phyloP scores from a whole-genome alignment of 192 early-diverging fungal species.

The Coemansia sp. region DNA sequence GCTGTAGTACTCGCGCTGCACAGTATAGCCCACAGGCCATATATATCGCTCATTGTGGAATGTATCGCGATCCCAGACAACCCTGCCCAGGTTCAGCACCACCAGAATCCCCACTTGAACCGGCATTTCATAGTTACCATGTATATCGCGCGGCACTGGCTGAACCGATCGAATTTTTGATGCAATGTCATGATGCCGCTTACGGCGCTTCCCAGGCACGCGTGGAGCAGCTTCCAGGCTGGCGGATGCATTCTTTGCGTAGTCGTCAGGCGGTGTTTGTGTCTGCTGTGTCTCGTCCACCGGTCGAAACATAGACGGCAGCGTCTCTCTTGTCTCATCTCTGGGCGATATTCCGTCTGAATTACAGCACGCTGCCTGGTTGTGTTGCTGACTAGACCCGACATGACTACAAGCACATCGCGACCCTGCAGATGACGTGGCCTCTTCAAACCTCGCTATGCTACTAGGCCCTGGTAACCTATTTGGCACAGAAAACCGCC shows the following conservation, averaged over 20 bases:
- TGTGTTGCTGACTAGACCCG: neutral
- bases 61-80: constrained; percentile 70
- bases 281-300: neutral
- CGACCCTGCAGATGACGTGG: neutral
- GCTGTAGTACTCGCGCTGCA: constrained; percentile 66
- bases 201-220: constrained; percentile 32
- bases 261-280: neutral
- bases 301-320: neutral
- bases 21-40: constrained; percentile 87
- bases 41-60: constrained; percentile 93
- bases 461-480: neutral
- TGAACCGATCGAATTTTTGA: constrained; percentile 46
- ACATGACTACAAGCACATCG: neutral
- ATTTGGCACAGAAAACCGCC: neutral
- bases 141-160: constrained; percentile 54
- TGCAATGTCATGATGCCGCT: constrained; percentile 44
- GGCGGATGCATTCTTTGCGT: neutral
- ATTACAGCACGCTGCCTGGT: neutral
- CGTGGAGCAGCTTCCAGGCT: neutral
- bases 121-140: constrained; percentile 74
- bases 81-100: constrained; percentile 67
- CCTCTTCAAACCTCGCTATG: neutral
- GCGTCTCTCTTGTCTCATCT: neutral
- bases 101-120: constrained; percentile 77
- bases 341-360: neutral